These are phyloP conservation scores for Cladophialophora carrionii DNA, from an alignment of 2,329 filamentous ascomycete species.

Conservation along the genomic window DNA sequence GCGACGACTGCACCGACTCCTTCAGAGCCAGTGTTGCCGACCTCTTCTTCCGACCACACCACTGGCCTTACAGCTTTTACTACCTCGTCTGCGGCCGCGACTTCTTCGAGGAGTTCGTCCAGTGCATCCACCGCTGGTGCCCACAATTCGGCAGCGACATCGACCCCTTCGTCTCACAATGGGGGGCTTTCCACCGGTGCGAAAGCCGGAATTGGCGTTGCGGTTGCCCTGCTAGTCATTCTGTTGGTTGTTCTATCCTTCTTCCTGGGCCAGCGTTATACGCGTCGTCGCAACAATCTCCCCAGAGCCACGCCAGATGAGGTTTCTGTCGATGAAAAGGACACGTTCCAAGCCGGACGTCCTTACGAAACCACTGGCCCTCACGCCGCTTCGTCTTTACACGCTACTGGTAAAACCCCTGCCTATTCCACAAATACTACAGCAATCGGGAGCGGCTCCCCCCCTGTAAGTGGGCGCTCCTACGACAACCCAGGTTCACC, in stretches of 20 bases:
- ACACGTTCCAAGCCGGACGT: constrained; percentile 28
- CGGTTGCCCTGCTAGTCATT: constrained; percentile 27
- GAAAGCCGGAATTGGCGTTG: constrained; percentile 35
- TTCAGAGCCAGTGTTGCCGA: neutral
- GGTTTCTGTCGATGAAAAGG: constrained; percentile 22
- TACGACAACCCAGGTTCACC: constrained; percentile 11
- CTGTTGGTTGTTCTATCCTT: constrained; percentile 21
- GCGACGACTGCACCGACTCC: neutral
- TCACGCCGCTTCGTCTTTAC: neutral
- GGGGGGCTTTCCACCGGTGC: constrained; percentile 30
- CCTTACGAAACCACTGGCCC: constrained; percentile 28
- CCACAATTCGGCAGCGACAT: constrained; percentile 8
- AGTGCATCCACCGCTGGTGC: constrained; percentile 3
- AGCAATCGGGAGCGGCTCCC: constrained; percentile 20
- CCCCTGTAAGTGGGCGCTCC: constrained; percentile 18
- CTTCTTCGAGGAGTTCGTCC: neutral
- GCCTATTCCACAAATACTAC: constrained; percentile 22
- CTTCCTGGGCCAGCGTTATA: constrained; percentile 27
- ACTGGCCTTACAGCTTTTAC: neutral
- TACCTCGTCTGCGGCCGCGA: constrained; percentile 1
- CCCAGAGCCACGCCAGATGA: neutral
- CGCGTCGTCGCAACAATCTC: constrained; percentile 19
- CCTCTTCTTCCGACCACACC: neutral
- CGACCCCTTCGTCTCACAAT: constrained; percentile 15
- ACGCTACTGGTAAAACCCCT: constrained; percentile 9